phyloP scores from a whole-genome alignment of 305 asterid genomes.

The Fraxinus dipetala region DNA sequence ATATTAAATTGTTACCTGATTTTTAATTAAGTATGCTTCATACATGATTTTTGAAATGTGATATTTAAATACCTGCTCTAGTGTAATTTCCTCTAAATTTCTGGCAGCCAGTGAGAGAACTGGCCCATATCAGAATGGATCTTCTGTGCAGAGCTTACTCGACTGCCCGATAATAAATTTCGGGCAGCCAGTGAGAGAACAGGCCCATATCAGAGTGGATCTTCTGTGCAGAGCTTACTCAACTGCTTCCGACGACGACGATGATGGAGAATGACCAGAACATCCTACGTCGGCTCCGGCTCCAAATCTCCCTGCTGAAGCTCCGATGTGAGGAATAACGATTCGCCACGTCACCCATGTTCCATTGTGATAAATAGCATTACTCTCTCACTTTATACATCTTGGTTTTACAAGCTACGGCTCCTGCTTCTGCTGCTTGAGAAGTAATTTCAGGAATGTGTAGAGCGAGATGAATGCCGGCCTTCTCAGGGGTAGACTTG shows the following conservation, averaged over 20 bases:
- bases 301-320: constrained; percentile 29
- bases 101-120: background rate
- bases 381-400: background rate
- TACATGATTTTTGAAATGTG: no score
- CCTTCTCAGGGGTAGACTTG: background rate
- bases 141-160: constrained; percentile 64
- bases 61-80: no score
- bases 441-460: background rate
- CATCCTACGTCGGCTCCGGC: background rate
- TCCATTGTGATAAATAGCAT: no score
- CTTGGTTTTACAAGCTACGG: background rate
- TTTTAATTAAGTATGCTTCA: no score
- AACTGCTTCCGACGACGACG: constrained; percentile 56
- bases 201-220: constrained; percentile 47
- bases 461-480: background rate
- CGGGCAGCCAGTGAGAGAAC: background rate
- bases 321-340: constrained; percentile 20
- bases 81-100: background rate
- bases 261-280: constrained; percentile 15
- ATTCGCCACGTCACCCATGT: no score
- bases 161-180: constrained; percentile 16
- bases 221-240: constrained; percentile 64
- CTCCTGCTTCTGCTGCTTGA: background rate
- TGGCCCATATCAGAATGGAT: constrained; percentile 47
- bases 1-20: no score